phyloP scores from a whole-genome alignment of 1,284 basidiomycete species.

The Ganoderma lucidum region DNA sequence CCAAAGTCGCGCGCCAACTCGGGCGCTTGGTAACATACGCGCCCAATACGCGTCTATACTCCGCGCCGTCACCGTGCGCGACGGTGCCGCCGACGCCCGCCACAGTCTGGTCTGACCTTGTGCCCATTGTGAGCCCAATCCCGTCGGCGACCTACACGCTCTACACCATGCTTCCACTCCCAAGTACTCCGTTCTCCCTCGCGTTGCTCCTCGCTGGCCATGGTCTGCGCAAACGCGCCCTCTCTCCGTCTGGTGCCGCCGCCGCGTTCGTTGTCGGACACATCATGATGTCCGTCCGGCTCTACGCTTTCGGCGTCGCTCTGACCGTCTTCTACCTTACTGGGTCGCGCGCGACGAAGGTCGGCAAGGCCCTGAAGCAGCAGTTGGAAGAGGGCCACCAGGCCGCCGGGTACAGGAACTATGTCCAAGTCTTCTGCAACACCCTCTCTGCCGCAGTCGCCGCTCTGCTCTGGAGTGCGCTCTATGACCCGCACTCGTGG shows the following conservation, averaged over 20 bases:
- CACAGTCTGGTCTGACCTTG: not conserved
- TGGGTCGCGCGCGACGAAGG: constrained; percentile 88
- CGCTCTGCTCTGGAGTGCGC: constrained; percentile 68
- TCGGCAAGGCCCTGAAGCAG: constrained; percentile 75
- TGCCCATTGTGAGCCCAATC: not conserved
- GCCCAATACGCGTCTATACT: not conserved
- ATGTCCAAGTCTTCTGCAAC: constrained; percentile 85
- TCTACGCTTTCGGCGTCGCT: constrained; percentile 73
- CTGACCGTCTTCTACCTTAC: constrained; percentile 86
- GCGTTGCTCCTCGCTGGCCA: constrained; percentile 55
- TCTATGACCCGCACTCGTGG: constrained; percentile 54
- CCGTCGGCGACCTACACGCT: not conserved
- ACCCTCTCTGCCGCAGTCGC: constrained; percentile 77
- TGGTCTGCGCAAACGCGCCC: constrained; percentile 64
- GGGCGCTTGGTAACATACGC: not conserved
- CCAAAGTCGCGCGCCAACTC: no score
- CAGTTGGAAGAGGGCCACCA: constrained; percentile 83
- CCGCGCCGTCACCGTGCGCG: not conserved
- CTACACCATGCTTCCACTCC: not conserved
- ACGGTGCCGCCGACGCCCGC: not conserved
- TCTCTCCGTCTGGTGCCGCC: constrained; percentile 76
- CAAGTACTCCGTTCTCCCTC: constrained; percentile 36
- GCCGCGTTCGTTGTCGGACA: constrained; percentile 83
- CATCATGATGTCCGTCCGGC: constrained; percentile 64
- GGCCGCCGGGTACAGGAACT: constrained; percentile 74